Base-by-base conservation (phyloP, 2,329 filamentous ascomycete genomes). In the Cyphellophora europaea region DNA sequence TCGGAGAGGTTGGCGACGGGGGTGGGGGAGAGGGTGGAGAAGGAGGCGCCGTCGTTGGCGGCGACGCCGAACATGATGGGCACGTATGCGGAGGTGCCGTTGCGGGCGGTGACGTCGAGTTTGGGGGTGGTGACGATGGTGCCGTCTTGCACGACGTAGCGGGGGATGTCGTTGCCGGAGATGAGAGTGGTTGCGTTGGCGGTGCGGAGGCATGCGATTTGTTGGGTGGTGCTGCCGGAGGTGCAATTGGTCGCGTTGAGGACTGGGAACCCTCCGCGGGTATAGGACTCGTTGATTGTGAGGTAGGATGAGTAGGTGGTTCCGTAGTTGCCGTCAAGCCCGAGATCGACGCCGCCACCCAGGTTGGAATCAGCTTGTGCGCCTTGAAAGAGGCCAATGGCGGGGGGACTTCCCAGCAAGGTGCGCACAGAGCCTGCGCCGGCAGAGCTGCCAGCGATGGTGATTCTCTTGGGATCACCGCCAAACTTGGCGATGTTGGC, bases 71-170 rank as follows among this genome's bases (percentile, higher is more conserved):
- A 74, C 48, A 79, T 69, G 10, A 77, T 60, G 12, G 65, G 63
- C 15, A 75, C 57, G 14, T 71, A 61, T 0, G 71, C 62, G 1
- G 60, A 62, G 5, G 60, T 62, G 13, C 52, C 52, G 37, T 69
- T 66, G 13, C 28, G 30, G 6, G 57, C 57, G 3, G 55, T 51
- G 17, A 71, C 57, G 13, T 64, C 55, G 16, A 76, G 61, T 21
- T 66, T 53, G 5, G 69, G 57, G 5, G 67, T 63, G 43, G 67
- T 61, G 40, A 77, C 64, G 37, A 71, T 73, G 6, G 58, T 67
- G 16, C 72, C 72, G 40, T 79, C 74, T 32, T 76, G 66, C 5
- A 79, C 72, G 4, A 74, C 62, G 39, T 68, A 72, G 27, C 69
- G 62, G 3, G 45, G 38, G n/a, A 43, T 39, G 2, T 33, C 40